Percentiles rank a stretch among this genome's conserved stretches.
phyloP scores from a whole-genome alignment of 495 filamentous ascomycete genomes.

The Aspergillus bertholletiae region DNA sequence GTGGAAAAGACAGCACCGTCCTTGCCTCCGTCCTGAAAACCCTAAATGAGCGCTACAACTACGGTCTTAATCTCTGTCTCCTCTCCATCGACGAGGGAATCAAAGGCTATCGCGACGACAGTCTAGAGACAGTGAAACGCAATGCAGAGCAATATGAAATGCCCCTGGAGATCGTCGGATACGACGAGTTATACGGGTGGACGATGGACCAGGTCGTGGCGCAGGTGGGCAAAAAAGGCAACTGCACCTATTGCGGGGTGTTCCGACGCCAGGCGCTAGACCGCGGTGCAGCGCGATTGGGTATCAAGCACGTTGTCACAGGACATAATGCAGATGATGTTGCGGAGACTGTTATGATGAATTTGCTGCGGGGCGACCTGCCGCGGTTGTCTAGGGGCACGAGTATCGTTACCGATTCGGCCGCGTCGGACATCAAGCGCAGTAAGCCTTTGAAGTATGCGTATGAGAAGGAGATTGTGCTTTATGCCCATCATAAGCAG shows the following conservation, averaged over 20 bases:
- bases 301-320: slow-evolving; percentile 91
- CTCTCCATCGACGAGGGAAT: slow-evolving; percentile 97
- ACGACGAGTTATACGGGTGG: slow-evolving; percentile 95
- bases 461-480: slow-evolving; percentile 97
- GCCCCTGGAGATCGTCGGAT: slow-evolving; percentile 86
- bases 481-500: slow-evolving; percentile 94
- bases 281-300: slow-evolving; percentile 81
- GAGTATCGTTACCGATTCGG: slow-evolving; percentile 82
- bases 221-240: slow-evolving; percentile 95
- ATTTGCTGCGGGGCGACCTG: slow-evolving; percentile 85
- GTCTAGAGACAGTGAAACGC: slow-evolving; percentile 90
- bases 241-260: slow-evolving; percentile 98
- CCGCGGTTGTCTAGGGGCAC: slow-evolving; percentile 84
- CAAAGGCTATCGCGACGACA: slow-evolving; percentile 93
- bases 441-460: slow-evolving; percentile 97
- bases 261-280: slow-evolving; percentile 94
- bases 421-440: slow-evolving; percentile 74
- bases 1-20: slow-evolving; percentile 96
- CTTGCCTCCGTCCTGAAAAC: slow-evolving; percentile 93
- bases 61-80: slow-evolving; percentile 80
- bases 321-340: slow-evolving; percentile 98
- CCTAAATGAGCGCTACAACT: slow-evolving; percentile 82
- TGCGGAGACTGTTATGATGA: slow-evolving; percentile 98
- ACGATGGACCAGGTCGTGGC: slow-evolving; percentile 98
- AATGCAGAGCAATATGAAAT: slow-evolving; percentile 89